A percentile compares a stretch with the other conserved stretches of the same genome.
These are phyloP conservation scores for Cladosporium sp. DNA, from an alignment of 2,329 filamentous ascomycete species.

Conservation along the genomic window DNA sequence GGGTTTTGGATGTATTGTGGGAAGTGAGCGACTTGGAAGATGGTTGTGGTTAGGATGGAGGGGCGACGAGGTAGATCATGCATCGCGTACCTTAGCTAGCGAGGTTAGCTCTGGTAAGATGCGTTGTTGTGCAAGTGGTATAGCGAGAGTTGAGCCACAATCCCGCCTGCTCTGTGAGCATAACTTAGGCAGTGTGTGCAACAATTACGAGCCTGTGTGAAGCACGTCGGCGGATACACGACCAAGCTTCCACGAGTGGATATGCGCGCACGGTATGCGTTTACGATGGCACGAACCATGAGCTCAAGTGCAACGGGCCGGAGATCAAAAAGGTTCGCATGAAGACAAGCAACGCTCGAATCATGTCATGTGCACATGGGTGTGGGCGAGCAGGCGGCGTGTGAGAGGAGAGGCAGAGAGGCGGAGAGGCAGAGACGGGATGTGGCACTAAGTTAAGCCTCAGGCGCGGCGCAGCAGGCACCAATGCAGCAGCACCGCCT, in stretches of 20 bases:
- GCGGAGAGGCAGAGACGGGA: not conserved
- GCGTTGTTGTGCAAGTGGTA: not conserved
- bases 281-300: not conserved
- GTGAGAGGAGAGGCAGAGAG: not conserved
- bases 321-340: conserved; percentile 2
- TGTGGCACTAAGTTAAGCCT: conserved; percentile 5
- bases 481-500: conserved; percentile 2
- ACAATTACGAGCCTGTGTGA: not conserved
- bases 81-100: not conserved
- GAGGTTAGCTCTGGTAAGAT: not conserved
- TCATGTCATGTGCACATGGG: not conserved
- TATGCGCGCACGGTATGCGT: not conserved
- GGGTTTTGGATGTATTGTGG: not conserved
- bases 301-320: not conserved
- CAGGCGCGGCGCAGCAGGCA: conserved; percentile 1
- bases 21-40: not conserved
- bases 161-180: not conserved
- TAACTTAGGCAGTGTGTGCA: not conserved
- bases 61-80: not conserved
- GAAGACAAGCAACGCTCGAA: not conserved
- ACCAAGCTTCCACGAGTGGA: not conserved
- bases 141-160: not conserved
- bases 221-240: not conserved
- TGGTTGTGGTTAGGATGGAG: not conserved
- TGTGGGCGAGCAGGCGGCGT: not conserved